Base-by-base conservation (phyloP, 805 yeast species). In the Wickerhamomyces alni region DNA sequence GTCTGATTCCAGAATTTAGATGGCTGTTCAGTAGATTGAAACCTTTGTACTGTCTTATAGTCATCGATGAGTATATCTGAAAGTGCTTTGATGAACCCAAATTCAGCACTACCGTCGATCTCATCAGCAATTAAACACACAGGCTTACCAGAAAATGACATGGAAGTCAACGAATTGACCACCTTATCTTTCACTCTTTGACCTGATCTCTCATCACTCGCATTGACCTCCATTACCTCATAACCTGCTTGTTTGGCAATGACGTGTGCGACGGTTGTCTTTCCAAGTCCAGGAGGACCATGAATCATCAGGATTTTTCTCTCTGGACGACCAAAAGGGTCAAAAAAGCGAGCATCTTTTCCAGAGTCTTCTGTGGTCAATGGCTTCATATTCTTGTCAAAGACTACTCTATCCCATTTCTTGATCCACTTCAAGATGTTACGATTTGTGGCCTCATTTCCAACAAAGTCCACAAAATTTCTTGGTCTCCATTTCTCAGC, bases 211-310 rank as follows among this genome's bases (percentile, higher is more conserved):
- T 82, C 87, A 52, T 81, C 88, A 58, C 84, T 75, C 6, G 98
- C 96, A 62, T 91, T 91, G 44, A 91, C 72, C 52, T 91, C 99
- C 48, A 83, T 72, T 0, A 84, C 74, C 34, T 79, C 77, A 57
- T 84, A 91, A 0, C 95, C 95, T 30, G 85, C 74, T 47, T 86
- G 95, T 34, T 69, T 71, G 3, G 96, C 93, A 28, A 88, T 72
- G 2, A 87, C 75, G 54, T 89, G 96, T 0, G 91, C 87, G 2
- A 88, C 80, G 0, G 93, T 76, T 0, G 98, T 89, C 56, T 91
- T 91, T 9, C 99, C 99, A 15, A 83, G 70, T 2, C 99, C 99
- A 0, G 96, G 88, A 0, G 96, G 93, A 0, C 99, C 99, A 56
- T 82, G 87, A 10, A 93, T 72, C 30, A 93, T 63, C 17, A 93